phyloP scores from a whole-genome alignment of 306 rosid genomes.

The Dryas drummondii region DNA sequence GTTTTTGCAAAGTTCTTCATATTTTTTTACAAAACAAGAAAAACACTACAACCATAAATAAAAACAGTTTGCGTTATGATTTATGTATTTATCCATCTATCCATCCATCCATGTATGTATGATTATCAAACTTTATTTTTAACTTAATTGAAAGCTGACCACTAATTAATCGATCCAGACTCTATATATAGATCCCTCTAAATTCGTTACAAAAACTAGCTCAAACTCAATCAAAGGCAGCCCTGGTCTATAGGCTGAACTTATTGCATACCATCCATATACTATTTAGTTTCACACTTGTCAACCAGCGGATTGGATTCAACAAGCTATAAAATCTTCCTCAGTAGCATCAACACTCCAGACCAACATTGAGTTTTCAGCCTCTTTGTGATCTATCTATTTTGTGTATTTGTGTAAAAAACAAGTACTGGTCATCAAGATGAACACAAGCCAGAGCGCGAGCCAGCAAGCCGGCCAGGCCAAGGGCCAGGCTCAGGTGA shows the following conservation, averaged over 20 bases:
- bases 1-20: too few species aligned
- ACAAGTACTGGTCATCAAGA: slow-evolving; percentile 18
- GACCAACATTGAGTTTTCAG: neutral
- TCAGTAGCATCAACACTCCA: neutral
- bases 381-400: neutral
- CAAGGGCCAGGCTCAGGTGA: slow-evolving; percentile 35
- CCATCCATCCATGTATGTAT: too few species aligned
- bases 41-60: too few species aligned
- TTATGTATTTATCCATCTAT: too few species aligned
- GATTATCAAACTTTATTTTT: too few species aligned
- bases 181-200: too few species aligned
- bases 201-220: too few species aligned
- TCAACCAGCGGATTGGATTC: neutral
- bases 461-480: slow-evolving; percentile 45
- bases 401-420: neutral
- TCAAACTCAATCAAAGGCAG: slow-evolving; percentile 1
- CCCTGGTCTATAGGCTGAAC: slow-evolving; percentile 12
- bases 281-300: neutral
- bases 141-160: too few species aligned
- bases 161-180: too few species aligned
- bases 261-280: neutral
- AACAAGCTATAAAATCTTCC: slow-evolving; percentile 19
- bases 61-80: too few species aligned
- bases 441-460: slow-evolving; percentile 34
- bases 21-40: too few species aligned